phyloP scores from a whole-genome alignment of 1,284 basidiomycete genomes.

The Cutaneotrichosporon cutaneum region DNA sequence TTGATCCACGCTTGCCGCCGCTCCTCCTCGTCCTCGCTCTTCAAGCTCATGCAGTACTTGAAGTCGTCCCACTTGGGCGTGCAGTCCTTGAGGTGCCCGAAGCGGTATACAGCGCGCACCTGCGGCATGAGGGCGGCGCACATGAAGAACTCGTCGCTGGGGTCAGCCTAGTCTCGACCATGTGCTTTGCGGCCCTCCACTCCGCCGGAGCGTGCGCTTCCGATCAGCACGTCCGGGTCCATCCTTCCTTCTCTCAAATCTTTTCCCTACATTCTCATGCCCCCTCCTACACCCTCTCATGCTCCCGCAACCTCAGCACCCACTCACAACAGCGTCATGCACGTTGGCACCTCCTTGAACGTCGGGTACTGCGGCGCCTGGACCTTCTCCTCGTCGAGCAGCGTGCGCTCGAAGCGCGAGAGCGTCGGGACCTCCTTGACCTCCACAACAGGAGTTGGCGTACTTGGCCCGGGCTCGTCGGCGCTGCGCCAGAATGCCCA shows the following conservation, averaged over 20 bases:
- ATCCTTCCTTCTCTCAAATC: neutral
- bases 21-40: conserved; percentile 71
- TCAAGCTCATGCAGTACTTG: conserved; percentile 90
- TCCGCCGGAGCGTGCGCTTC: neutral
- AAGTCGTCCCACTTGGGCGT: conserved; percentile 81
- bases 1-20: conserved; percentile 78
- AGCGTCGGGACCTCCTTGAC: conserved; percentile 23
- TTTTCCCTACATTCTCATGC: neutral
- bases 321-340: conserved; percentile 65
- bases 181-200: neutral
- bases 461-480: conserved; percentile 9
- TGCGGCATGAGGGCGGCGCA: conserved; percentile 81
- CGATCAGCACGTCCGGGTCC: neutral
- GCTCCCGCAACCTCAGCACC: neutral
- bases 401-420: conserved; percentile 36
- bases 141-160: conserved; percentile 67
- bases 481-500: conserved; percentile 14
- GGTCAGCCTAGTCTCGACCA: neutral
- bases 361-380: conserved; percentile 60
- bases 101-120: conserved; percentile 79
- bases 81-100: conserved; percentile 76
- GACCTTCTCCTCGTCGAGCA: conserved; percentile 48
- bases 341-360: conserved; percentile 73
- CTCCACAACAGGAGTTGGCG: neutral
- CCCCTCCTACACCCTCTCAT: neutral